Conservation (phyloP, 2,329 filamentous ascomycete genomes). For the Chaetomiaceae sp. region DNA sequence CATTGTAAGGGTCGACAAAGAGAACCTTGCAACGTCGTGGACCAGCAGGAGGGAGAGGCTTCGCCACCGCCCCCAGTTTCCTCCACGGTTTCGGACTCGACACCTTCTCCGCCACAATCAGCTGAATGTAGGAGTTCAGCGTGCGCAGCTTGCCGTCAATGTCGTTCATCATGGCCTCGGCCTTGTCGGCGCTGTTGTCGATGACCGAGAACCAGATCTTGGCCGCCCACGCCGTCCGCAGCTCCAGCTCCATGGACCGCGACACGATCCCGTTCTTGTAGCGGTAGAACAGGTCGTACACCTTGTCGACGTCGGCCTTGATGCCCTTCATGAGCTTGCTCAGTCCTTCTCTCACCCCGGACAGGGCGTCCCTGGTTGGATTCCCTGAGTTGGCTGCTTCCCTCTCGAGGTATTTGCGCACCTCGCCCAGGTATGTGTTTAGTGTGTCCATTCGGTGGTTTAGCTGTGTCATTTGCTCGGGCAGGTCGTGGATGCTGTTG, state of each 20-base stretch:
- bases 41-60: conserved; percentile 7
- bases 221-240: conserved; percentile 22
- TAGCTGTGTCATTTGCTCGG: conserved; percentile 25
- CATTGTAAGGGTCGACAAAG: conserved; percentile 29
- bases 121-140: conserved; percentile 18
- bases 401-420: conserved; percentile 20
- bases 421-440: conserved; percentile 18
- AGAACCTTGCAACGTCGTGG: conserved; percentile 22
- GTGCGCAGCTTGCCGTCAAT: conserved; percentile 20
- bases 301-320: conserved; percentile 20
- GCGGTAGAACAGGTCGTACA: conserved; percentile 25
- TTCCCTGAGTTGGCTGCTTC: not conserved
- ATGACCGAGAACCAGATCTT: conserved; percentile 26
- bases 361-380: not conserved
- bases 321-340: conserved; percentile 22
- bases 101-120: conserved; percentile 18
- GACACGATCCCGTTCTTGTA: conserved; percentile 26
- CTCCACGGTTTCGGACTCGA: not conserved
- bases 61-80: not conserved
- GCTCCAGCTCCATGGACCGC: conserved; percentile 20
- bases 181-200: conserved; percentile 25
- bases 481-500: conserved; percentile 24
- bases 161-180: conserved; percentile 22
- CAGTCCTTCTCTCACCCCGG: conserved; percentile 23
- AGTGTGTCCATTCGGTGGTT: conserved; percentile 25